Base-by-base conservation (phyloP, 2,329 filamentous ascomycete genomes). In the Acrodontium crateriforme region DNA sequence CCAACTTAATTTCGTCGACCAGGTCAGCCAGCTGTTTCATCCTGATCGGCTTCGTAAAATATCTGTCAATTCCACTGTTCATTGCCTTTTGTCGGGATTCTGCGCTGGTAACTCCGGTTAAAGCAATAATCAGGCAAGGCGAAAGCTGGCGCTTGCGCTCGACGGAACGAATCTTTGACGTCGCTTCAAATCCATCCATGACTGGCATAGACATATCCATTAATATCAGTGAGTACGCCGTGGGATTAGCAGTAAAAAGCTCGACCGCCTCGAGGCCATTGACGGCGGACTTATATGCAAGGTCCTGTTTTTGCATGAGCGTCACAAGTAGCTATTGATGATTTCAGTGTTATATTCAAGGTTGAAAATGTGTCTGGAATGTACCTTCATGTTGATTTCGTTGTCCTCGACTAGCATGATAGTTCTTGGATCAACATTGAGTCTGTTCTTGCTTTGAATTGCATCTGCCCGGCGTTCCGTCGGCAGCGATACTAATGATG, bases 171-270 rank as follows among this genome's bases (percentile, higher is more conserved):
- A 54, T 52, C 14, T 38, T 32, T 10, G 39, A 31, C 10, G 48
- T 48, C 6, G 48, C 42, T 16, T 42, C 38, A 19, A 43, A 40
- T 9, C 50, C 49, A 19, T 52, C 46, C 46, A 53, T 51, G 13
- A 51, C 36, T 3, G 50, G 50, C 50, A 53, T 53, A 9, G 34
- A 40, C 9, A 53, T 40, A 24, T 53, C 64, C 62, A 68, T 68
- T 5, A 49, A 17, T 2, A 39, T 19, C n/a, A 39, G 24, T 28
- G 32, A 39, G 26, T 30, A 37, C 6, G 13, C 12, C n/a, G 6
- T 3, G 3, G 30, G 36, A 5, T 29, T 13, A 7, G 25, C 31
- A 30, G 5, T 27, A 26, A 22, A 39, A 18, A 16, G 24, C 14
- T 38, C 24, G 14, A 44, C 13, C 5, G 41, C 41, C 11, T 41